These are phyloP conservation scores for Diaporthe vaccinii DNA, from an alignment of 2,329 filamentous ascomycete species.

Conservation along the genomic window DNA sequence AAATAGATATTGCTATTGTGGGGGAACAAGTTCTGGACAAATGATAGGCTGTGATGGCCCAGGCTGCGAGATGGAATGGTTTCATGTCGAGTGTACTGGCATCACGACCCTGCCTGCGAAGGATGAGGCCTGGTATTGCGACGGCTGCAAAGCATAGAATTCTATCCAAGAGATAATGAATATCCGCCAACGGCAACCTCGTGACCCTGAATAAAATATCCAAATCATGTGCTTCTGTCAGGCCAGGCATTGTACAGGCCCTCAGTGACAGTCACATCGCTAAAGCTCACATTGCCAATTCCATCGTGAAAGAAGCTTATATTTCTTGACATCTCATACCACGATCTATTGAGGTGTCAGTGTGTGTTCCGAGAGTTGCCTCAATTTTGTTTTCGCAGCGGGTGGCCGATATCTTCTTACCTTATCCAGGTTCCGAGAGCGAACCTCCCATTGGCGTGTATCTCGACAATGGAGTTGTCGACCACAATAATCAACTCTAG, in stretches of 20 bases:
- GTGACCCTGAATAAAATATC: background rate
- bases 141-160: slow-evolving; percentile 13
- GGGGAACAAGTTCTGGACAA: slow-evolving; percentile 9
- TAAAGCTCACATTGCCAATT: slow-evolving; percentile 48
- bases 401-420: slow-evolving; percentile 49
- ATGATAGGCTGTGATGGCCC: slow-evolving; percentile 34
- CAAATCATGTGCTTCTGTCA: background rate
- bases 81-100: slow-evolving; percentile 15
- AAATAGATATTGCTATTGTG: slow-evolving; percentile 26
- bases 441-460: slow-evolving; percentile 58
- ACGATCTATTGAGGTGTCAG: slow-evolving; percentile 48
- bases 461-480: slow-evolving; percentile 54
- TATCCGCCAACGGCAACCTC: background rate
- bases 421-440: slow-evolving; percentile 58
- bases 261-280: slow-evolving; percentile 51
- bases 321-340: slow-evolving; percentile 52
- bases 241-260: slow-evolving; percentile 53
- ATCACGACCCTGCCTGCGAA: slow-evolving; percentile 11
- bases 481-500: slow-evolving; percentile 57
- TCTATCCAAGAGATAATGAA: background rate
- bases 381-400: background rate
- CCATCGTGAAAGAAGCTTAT: slow-evolving; percentile 54
- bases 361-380: slow-evolving; percentile 2
- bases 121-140: slow-evolving; percentile 27
- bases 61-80: slow-evolving; percentile 30